Evolutionary conservation across 2,329 filamentous ascomycete species (phyloP), one percentile per base, ranked within the genome.

Genomic region (Clarireedia hainanense): DNA sequence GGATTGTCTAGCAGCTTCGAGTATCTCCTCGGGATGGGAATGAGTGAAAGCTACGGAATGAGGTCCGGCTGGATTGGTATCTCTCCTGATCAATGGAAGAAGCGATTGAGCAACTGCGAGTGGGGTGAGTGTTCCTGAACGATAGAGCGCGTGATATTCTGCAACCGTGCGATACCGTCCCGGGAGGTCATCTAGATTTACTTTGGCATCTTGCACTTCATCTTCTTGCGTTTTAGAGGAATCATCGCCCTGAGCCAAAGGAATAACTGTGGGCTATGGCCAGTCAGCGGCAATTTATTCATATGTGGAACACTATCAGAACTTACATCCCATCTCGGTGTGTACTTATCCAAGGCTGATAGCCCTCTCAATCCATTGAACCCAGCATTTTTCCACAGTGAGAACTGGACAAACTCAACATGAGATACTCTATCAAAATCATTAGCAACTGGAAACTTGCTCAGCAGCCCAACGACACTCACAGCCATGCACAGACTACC

Each of bases 131-230:
- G 78, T 74, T 50, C 88, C 87, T 5, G 81, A 81, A 59, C 77
- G 78, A 73, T 91, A 95, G 42, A 88, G 79, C 51, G 80, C 78
- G 68, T 90, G 85, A 68, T 91, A 96, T 72, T 96, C 89, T 12
- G 80, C 78, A 24, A 84, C 80, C 3, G 87, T 87, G 68, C 84
- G 81, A 72, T 88, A 89, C 46, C 80, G 77, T 15, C 74, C 75
- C 5, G 69, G 63, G 12, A 74, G 66, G 46, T 72, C 67, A 15
- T 70, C 66, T 6, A 77, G 71, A 49, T 73, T 72, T 10, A 70
- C 70, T 47, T 69, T 67, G 48, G 71, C 68, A 3, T 79, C 71
- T 37, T 75, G 71, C 0, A 72, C 70, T 4, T 72, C 68, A 27
- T 62, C 59, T 3, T 62, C 36, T 65, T 49, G 65, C 36, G 17